Percentiles rank a stretch among this genome's conserved stretches.
Conservation (phyloP, 257 asterid species). For the Salvia splendens region DNA sequence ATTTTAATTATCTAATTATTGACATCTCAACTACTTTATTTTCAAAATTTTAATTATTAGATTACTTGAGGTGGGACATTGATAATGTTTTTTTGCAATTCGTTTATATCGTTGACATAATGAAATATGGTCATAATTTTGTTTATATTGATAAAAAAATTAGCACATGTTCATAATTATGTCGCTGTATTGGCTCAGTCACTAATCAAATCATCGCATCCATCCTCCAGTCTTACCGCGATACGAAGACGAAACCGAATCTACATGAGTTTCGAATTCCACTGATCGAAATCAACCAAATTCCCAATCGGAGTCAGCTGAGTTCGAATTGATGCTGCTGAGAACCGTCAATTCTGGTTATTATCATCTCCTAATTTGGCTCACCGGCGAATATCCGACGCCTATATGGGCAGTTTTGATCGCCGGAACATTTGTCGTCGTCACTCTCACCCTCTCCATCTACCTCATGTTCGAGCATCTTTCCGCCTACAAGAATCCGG, state of each 20-base stretch:
- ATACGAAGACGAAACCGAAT: constrained; percentile 19
- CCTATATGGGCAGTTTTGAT: constrained; percentile 85
- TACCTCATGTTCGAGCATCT: constrained; percentile 86
- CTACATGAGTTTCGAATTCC: constrained; percentile 40
- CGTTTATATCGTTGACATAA: too few relatives aligned
- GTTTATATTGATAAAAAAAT: background rate
- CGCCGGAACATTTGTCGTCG: constrained; percentile 62
- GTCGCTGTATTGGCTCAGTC: constrained; percentile 26
- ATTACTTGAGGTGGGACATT: too few relatives aligned
- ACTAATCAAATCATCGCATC: background rate
- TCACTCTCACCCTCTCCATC: constrained; percentile 68
- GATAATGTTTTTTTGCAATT: too few relatives aligned
- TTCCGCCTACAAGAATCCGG: constrained; percentile 89
- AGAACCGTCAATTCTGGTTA: constrained; percentile 46
- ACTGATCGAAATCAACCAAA: constrained; percentile 21
- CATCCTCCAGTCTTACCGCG: constrained; percentile 29
- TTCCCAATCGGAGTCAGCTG: constrained; percentile 35
- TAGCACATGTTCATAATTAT: constrained; percentile 25
- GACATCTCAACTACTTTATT: too few relatives aligned
- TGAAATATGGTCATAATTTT: too few relatives aligned
- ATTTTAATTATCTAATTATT: too few relatives aligned
- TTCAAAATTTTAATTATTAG: too few relatives aligned
- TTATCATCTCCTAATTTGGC: constrained; percentile 44
- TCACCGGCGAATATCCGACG: constrained; percentile 53
- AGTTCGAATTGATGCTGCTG: constrained; percentile 64